Base-by-base conservation (phyloP, 352 stramenopile species). In the Phytophthora podocarpi region DNA sequence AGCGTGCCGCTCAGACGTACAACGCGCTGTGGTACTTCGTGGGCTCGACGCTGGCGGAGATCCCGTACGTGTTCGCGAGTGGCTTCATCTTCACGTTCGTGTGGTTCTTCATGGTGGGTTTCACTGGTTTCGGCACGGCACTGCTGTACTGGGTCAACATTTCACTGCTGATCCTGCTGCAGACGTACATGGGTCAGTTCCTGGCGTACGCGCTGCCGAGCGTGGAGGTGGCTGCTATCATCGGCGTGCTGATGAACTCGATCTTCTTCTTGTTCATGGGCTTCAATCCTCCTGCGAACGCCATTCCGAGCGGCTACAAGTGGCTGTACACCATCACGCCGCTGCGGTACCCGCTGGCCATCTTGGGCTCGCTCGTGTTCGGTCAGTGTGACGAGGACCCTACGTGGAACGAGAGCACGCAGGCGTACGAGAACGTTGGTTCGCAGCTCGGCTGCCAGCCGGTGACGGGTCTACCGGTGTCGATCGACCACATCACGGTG, bases 1-100 rank as follows among this genome's bases (percentile, higher is more conserved):
- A 98, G 64, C 90, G 93, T 28, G 80, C 86, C 18, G 78, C 89
- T n/a, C 66, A 91, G 60, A 97, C 95, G 68, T 98, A 98, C 70
- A 82, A 87, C 43, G 63, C 82, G 24, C 61, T 80, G 13, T 85
- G 88, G 59, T 93, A 97, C 64, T 84, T 82, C 26, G 51, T 97
- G 10, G 82, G 84, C n/a, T 85, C 82, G 36, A 92, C 79, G n/a
- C n/a, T 97, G 18, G 76, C 75, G 13, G 93, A 98, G 75, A 81
- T 89, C 40, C 79, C 79, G 48, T 89, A 72, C 23, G 59, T 71
- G 21, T 97, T 71, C n/a, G 46, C 32, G 18, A 63, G 56, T 21
- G 50, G 55, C 11, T 46, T 78, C 16, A 32, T 82, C 16, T 83
- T 82, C 35, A 72, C 64, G 10, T 41, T 62, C 30, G 48, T 75